These are phyloP conservation scores for Phycomyces blakesleeanus DNA, from an alignment of 192 early-diverging fungal genomes.

Conservation along the genomic window DNA sequence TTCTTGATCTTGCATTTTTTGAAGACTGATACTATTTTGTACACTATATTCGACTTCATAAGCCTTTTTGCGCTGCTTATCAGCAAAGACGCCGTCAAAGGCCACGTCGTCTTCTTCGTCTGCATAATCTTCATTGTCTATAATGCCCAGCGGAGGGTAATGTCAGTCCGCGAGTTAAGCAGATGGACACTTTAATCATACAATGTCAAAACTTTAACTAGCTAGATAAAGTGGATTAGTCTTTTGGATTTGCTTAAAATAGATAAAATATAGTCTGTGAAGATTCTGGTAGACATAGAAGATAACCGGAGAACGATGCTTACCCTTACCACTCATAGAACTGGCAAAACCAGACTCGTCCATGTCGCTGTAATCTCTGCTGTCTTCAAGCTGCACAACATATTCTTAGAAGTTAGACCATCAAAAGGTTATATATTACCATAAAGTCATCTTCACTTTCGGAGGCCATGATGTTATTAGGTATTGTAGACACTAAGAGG, in stretches of 20 bases:
- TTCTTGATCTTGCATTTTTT: constrained; percentile 59
- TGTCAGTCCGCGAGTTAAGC: not conserved
- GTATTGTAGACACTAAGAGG: too few relatives aligned
- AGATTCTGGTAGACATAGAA: not conserved
- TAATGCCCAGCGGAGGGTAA: not conserved
- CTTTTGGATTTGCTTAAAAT: too few relatives aligned
- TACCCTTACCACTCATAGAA: constrained; percentile 2
- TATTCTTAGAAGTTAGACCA: not conserved
- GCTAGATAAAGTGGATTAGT: too few relatives aligned
- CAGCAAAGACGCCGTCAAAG: constrained; percentile 57
- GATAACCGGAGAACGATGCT: not conserved
- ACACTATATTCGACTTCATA: constrained; percentile 77
- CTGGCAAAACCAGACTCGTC: not conserved
- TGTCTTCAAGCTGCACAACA: not conserved
- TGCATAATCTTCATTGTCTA: constrained; percentile 26
- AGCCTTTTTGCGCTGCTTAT: constrained; percentile 54
- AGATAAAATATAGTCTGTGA: too few relatives aligned
- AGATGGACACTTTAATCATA: not conserved
- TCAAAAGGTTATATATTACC: constrained; percentile 12
- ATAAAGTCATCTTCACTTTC: constrained; percentile 30
- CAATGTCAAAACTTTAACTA: too few relatives aligned
- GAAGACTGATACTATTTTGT: constrained; percentile 57
- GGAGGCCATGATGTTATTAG: constrained; percentile 17
- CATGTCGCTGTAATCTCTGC: not conserved
- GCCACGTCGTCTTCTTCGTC: constrained; percentile 56